Evolutionary conservation across 768 basidiomycete species (phyloP).

Genomic region (Termitomyces bulborhizus): DNA sequence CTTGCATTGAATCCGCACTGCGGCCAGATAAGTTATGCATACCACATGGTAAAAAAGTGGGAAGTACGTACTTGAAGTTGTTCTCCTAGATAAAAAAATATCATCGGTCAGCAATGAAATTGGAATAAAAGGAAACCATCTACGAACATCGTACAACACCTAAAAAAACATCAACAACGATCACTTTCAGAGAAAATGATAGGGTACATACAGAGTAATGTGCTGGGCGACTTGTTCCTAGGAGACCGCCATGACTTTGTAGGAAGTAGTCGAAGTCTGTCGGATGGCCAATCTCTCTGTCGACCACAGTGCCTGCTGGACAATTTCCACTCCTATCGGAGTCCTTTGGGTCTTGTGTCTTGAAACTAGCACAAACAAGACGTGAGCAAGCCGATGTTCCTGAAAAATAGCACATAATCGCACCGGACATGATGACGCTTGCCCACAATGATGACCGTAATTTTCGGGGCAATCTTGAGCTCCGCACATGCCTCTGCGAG

Average conservation of each 20-base stretch:
- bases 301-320: constrained; percentile 74
- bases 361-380: constrained; percentile 22
- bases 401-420: background rate
- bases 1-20: constrained; percentile 65
- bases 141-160: constrained; percentile 38
- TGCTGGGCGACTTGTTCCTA: constrained; percentile 60
- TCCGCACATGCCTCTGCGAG: constrained; percentile 54
- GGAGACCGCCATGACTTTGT: constrained; percentile 68
- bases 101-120: background rate
- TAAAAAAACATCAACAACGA: constrained; percentile 6
- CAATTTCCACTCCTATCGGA: constrained; percentile 69
- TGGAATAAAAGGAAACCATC: background rate
- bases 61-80: constrained; percentile 44
- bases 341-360: constrained; percentile 24
- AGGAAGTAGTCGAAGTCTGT: constrained; percentile 76
- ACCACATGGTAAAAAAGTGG: background rate
- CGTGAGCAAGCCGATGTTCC: background rate
- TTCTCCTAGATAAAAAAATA: constrained; percentile 34
- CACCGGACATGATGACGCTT: constrained; percentile 56
- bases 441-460: constrained; percentile 76
- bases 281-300: constrained; percentile 62
- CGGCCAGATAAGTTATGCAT: background rate
- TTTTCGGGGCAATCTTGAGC: constrained; percentile 52
- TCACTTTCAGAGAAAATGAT: background rate
- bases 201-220: constrained; percentile 37